Evolutionary conservation across 1,284 basidiomycete species (phyloP).

Genomic region (Irpex lacteus): DNA sequence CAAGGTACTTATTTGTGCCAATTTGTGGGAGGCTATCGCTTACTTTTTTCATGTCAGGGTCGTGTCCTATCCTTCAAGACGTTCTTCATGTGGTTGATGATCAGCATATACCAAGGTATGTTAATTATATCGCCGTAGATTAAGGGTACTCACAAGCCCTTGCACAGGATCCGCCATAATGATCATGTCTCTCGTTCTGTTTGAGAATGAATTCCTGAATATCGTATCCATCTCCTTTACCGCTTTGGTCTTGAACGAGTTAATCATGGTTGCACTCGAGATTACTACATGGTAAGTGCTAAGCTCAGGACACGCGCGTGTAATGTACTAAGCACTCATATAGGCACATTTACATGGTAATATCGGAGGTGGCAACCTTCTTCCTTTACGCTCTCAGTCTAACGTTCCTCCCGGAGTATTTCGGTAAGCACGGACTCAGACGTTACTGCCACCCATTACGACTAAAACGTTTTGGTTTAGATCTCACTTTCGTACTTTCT

Average conservation of each 20-base stretch:
- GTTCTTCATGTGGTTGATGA: slow-evolving; percentile 98
- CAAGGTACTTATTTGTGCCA: slow-evolving; percentile 55
- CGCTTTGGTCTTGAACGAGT: slow-evolving; percentile 92
- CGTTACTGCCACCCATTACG: neutral
- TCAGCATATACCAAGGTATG: slow-evolving; percentile 94
- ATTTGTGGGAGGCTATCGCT: neutral
- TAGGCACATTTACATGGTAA: slow-evolving; percentile 96
- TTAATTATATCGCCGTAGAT: neutral
- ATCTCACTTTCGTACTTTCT: slow-evolving; percentile 91
- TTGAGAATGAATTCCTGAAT: slow-evolving; percentile 97
- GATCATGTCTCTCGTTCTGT: slow-evolving; percentile 94
- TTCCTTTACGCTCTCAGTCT: slow-evolving; percentile 91
- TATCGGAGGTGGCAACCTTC: slow-evolving; percentile 89
- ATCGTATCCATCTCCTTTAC: slow-evolving; percentile 99
- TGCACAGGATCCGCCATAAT: slow-evolving; percentile 90
- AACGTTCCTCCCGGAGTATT: slow-evolving; percentile 93
- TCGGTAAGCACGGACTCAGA: slow-evolving; percentile 60
- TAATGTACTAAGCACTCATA: neutral
- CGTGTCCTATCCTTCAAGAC: slow-evolving; percentile 94
- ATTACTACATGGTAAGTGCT: slow-evolving; percentile 88
- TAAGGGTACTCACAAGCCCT: neutral
- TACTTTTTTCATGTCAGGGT: slow-evolving; percentile 49
- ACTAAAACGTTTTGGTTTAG: slow-evolving; percentile 38
- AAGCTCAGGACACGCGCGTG: neutral
- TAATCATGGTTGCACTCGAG: slow-evolving; percentile 98